Conservation (phyloP, 2,329 filamentous ascomycete genomes). For the Alternaria conjuncta region DNA sequence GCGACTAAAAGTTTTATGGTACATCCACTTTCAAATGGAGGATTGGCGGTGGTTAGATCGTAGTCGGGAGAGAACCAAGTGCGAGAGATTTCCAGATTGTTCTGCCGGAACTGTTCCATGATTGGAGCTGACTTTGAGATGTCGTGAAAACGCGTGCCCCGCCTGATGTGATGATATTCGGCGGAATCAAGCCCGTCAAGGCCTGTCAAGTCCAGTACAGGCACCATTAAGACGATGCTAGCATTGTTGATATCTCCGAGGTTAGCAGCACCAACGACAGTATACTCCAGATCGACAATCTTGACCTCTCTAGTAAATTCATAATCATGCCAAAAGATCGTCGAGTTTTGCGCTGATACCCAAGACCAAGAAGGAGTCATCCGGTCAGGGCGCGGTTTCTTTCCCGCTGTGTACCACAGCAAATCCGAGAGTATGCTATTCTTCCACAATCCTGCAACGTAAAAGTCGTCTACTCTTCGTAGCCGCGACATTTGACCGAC, state of each 20-base stretch:
- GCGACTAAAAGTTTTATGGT: neutral
- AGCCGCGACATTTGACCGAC: neutral
- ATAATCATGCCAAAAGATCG: fast-evolving
- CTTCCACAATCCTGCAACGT: neutral
- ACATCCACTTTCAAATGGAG: neutral
- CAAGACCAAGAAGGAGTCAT: neutral
- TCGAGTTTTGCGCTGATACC: neutral
- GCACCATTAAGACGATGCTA: neutral
- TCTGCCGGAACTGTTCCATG: neutral
- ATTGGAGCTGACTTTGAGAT: too few species aligned
- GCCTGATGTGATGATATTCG: fast-evolving
- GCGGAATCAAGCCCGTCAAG: neutral
- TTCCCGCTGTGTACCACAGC: fast-evolving
- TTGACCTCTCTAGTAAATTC: neutral
- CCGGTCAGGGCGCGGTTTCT: neutral
- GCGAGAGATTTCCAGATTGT: neutral
- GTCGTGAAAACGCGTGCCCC: too few species aligned
- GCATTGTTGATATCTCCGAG: neutral
- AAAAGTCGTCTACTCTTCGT: neutral
- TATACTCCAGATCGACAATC: neutral
- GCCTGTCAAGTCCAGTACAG: neutral
- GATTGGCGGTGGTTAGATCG: neutral
- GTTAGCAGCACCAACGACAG: neutral
- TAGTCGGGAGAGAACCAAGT: neutral
- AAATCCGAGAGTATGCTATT: neutral